phyloP scores from a whole-genome alignment of 192 early-diverging fungal species.

The Funneliformis geosporum region DNA sequence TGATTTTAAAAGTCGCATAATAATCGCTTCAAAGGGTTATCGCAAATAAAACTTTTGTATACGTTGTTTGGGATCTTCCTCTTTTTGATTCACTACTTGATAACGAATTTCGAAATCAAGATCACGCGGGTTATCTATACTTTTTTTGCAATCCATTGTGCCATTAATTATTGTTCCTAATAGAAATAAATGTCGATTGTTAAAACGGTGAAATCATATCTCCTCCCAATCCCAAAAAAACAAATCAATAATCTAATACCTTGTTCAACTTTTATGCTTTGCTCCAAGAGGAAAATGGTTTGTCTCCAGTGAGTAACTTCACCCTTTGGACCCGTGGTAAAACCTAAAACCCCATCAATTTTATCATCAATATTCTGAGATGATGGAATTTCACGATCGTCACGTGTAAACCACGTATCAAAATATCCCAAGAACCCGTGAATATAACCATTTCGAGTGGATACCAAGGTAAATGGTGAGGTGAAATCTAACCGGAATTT shows the following conservation, averaged over 20 bases:
- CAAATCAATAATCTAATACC: constrained; percentile 17
- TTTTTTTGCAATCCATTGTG: constrained; percentile 65
- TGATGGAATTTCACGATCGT: neutral
- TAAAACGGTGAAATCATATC: no score
- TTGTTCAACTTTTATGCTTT: constrained; percentile 65
- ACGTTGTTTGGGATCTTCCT: neutral
- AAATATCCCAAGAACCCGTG: constrained; percentile 97
- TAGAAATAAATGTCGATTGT: neutral
- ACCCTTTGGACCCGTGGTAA: constrained; percentile 69
- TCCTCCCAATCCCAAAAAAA: neutral
- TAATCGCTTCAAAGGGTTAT: neutral
- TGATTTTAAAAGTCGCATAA: neutral
- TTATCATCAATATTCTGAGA: constrained; percentile 34
- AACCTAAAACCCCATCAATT: constrained; percentile 41
- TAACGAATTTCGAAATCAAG: constrained; percentile 74
- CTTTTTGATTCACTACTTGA: neutral
- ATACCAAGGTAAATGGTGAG: constrained; percentile 78
- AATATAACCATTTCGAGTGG: constrained; percentile 81
- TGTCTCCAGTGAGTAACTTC: constrained; percentile 99
- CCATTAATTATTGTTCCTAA: constrained; percentile 56
- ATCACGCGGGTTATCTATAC: constrained; percentile 81
- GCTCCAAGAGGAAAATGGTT: constrained; percentile 93
- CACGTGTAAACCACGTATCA: constrained; percentile 77
- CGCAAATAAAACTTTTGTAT: constrained; percentile 17
- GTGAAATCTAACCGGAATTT: constrained; percentile 86